Evolutionary conservation across 1,139 yeast species (phyloP), one percentile per base, ranked within the genome.

Genomic region (Suhomyces wounanorum): DNA sequence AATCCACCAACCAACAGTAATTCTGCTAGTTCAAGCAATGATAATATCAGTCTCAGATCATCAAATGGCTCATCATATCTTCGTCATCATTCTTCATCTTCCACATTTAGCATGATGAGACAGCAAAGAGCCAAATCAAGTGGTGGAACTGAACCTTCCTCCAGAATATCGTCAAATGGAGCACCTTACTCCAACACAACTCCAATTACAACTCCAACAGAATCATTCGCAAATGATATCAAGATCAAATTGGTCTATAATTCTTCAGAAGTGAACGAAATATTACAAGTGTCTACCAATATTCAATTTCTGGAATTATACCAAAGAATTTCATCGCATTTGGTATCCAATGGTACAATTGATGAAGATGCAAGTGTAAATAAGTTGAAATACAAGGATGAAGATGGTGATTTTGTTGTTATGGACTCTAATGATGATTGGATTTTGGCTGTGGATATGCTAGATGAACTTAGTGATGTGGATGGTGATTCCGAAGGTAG

Each of bases 351-450:
- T 46, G 64, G 67, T 5, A 67, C 65, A 21, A 58, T 69, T 14
- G 59, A 63, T 40, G 75, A 70, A 49, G 79, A 73, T 55, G 68
- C 72, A 13, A 59, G 68, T 50, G 77, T 75, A 39, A 72, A 67
- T 55, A 81, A 85, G 61, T 77, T 94, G 55, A 87, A 87, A 66
- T 94, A 91, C 64, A 85, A 85, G 65, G 99, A 94, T 69, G 99
- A 94, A 68, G 99, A 94, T 66, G 97, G 96, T 17, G 99, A 94
- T 66, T 87, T 84, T 66, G 96, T 94, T 45, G 85, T 89, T 48
- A 83, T 94, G 72, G 90, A 85, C 61, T 83, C 92, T 40, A 89
- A 87, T 56, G 98, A 92, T 51, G 81, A 94, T 66, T 82, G 85
- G 86, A 61, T 63, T 26, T 73, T 82, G 55, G 85, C 84, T 3